These are phyloP conservation scores for Geotrichum klebahnii DNA, from an alignment of 1,139 yeast genomes.

Conservation along the genomic window DNA sequence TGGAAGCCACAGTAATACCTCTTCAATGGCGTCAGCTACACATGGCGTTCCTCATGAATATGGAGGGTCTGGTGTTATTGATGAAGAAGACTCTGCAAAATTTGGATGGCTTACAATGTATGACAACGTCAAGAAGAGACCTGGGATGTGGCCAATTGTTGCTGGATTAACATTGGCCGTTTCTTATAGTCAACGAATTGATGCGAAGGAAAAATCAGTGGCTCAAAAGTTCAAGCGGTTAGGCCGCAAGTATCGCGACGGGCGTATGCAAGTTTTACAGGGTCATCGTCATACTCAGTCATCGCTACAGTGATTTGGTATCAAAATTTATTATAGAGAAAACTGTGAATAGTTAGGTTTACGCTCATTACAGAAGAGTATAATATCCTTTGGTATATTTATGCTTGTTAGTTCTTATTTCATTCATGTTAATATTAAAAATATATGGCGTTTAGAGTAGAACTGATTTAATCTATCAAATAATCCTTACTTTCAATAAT, in stretches of 20 bases:
- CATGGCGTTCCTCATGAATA: background rate
- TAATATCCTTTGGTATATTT: too few relatives aligned
- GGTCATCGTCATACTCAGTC: constrained; percentile 13
- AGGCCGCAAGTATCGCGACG: constrained; percentile 20
- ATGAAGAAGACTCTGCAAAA: constrained; percentile 14
- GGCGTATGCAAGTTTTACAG: constrained; percentile 11
- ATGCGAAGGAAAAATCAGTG: constrained; percentile 17
- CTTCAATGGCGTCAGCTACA: background rate
- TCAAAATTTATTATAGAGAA: too few relatives aligned
- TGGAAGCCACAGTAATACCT: background rate
- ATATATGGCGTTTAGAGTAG: too few relatives aligned
- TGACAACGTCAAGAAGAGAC: constrained; percentile 10
- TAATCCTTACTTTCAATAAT: too few relatives aligned
- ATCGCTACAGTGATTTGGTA: background rate
- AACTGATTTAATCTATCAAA: too few relatives aligned
- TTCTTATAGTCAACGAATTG: constrained; percentile 19
- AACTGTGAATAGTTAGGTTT: too few relatives aligned
- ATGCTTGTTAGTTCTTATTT: too few relatives aligned
- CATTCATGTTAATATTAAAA: too few relatives aligned
- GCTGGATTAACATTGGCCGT: constrained; percentile 21
- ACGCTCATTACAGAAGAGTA: too few relatives aligned
- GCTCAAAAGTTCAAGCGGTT: constrained; percentile 14
- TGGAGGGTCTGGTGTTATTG: constrained; percentile 11
- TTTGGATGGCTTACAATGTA: constrained; percentile 24
- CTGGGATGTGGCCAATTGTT: constrained; percentile 18